Conservation (phyloP, 768 basidiomycete genomes). For the Cyclocybe aegerita region DNA sequence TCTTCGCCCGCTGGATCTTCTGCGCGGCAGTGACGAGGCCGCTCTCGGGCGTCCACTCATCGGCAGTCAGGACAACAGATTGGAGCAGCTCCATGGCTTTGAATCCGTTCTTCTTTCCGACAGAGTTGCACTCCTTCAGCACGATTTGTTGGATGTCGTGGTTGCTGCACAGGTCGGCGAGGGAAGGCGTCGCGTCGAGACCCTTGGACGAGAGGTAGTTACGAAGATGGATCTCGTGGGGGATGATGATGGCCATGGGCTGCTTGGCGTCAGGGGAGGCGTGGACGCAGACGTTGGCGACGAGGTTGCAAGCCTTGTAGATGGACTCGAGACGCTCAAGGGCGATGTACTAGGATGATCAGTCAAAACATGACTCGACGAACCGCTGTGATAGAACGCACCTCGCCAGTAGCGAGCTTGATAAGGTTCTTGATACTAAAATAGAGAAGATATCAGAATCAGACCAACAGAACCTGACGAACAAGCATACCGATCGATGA, state of each 20-base stretch:
- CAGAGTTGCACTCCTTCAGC: constrained; percentile 71
- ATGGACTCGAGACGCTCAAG: constrained; percentile 85
- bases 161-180: constrained; percentile 58
- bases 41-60: constrained; percentile 92
- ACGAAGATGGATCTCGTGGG: constrained; percentile 78
- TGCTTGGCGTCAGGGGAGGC: constrained; percentile 74
- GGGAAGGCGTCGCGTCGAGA: constrained; percentile 36
- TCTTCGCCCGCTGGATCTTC: constrained; percentile 35
- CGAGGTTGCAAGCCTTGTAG: constrained; percentile 82
- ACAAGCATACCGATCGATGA: constrained; percentile 78
- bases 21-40: constrained; percentile 71
- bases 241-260: constrained; percentile 85
- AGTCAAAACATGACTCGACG: constrained; percentile 3
- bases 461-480: neutral
- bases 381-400: constrained; percentile 19
- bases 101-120: constrained; percentile 86
- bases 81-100: constrained; percentile 77
- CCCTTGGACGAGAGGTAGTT: constrained; percentile 40
- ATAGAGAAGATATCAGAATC: constrained; percentile 1
- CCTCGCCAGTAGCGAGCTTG: constrained; percentile 82
- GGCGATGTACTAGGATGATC: constrained; percentile 70
- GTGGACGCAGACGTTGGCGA: constrained; percentile 81
- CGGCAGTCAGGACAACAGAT: constrained; percentile 72
- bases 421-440: constrained; percentile 83
- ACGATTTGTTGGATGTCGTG: constrained; percentile 57